Conservation (phyloP, 306 rosid genomes). For the Casuarina glauca region DNA sequence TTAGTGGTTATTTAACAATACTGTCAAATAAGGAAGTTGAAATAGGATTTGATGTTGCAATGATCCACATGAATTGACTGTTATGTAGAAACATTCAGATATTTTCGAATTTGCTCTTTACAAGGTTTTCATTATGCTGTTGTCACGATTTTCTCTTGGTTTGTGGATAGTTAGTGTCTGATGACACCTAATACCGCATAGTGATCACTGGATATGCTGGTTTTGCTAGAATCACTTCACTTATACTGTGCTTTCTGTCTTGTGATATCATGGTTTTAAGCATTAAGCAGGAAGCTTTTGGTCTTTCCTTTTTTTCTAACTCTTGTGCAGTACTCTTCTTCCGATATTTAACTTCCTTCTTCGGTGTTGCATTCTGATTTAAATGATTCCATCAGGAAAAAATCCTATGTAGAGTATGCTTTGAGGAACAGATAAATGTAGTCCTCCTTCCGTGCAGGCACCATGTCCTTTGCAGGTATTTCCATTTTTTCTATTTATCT, state of each 20-base stretch:
- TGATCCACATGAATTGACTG: background rate
- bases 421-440: slow-evolving; percentile 73
- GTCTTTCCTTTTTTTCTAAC: background rate
- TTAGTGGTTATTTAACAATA: background rate
- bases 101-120: too few relatives aligned
- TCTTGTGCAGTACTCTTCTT: slow-evolving; percentile 14
- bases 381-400: slow-evolving; percentile 61
- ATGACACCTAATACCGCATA: background rate
- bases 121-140: background rate
- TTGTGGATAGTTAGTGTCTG: background rate
- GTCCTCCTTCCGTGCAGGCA: slow-evolving; percentile 90
- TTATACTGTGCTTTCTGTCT: background rate
- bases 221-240: background rate
- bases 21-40: background rate
- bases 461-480: slow-evolving; percentile 81
- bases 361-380: slow-evolving; percentile 16
- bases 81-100: background rate
- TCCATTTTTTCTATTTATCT: background rate
- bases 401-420: slow-evolving; percentile 86
- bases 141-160: background rate
- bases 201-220: background rate
- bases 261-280: background rate
- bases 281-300: slow-evolving; percentile 13
- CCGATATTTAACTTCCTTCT: slow-evolving; percentile 8
- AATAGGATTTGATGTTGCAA: background rate